Evolutionary conservation across 2,329 filamentous ascomycete species (phyloP), one percentile per base, ranked within the genome.

Genomic region (Epichloe elymi): DNA sequence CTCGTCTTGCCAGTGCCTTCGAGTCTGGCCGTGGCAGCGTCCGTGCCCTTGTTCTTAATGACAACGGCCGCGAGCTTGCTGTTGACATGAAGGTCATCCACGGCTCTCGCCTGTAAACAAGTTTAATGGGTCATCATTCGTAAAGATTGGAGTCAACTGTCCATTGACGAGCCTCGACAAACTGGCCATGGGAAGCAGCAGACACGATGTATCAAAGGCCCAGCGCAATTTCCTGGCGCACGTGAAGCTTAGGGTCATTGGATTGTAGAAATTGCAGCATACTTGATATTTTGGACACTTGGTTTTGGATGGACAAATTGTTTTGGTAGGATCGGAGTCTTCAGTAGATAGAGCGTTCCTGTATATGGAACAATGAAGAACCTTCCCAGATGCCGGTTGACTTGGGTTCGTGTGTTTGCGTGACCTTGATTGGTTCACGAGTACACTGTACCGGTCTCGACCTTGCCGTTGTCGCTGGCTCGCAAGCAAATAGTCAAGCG

Each of bases 71-170:
- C 64, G 93, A 98, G 82, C 83, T 98, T 66, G 90, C 86, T 62
- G 93, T 98, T 61, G 93, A 98, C 81, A 93, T 94, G 83, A 97
- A 96, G 86, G 86, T 95, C 67, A 86, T 97, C 67, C 93, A 98
- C 75, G 80, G 80, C 66, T 82, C 80, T 59, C 78, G 77, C 63
- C 71, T 84, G 69, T 84, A 82, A 74, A 57, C 51, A 37, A 48
- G 8, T 49, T 19, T 39, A 35, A 33, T 17, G 36, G 15, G 5
- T 33, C 35, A 30, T 40, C 15, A 37, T 45, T 36, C 44, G 30
- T 44, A 14, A 36, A 41, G 36, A 49, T 44, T 44, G 17, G 10
- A 37, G 46, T 42, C 41, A 15, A 41, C 49, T 44, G 17, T 52
- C 49, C 52, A 38, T 53, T 57, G 52, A 53, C 54, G 44, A 47